Evolutionary conservation across 2,329 filamentous ascomycete genomes (phyloP).

Genomic region (Tolypocladium capitatum): DNA sequence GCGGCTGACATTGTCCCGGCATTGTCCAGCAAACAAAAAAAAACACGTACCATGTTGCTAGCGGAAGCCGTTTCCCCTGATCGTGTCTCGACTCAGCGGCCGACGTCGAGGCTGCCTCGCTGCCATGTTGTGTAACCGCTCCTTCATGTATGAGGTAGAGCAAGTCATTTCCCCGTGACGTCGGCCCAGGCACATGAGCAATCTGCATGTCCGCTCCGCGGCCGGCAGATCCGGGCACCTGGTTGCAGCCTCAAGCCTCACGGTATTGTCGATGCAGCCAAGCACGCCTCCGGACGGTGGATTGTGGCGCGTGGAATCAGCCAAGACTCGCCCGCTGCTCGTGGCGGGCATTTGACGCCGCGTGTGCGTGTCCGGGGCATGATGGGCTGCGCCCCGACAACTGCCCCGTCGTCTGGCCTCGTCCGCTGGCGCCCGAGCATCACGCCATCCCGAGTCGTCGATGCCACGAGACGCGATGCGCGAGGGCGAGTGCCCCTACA

Average conservation of each 20-base stretch:
- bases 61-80: neutral
- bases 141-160: neutral
- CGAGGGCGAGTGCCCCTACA: neutral
- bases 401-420: neutral
- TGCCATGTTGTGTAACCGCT: neutral
- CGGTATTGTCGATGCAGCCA: neutral
- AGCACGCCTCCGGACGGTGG: neutral
- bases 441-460: neutral
- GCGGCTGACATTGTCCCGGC: neutral
- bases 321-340: neutral
- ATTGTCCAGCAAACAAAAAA: neutral
- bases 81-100: neutral
- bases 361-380: neutral
- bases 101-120: neutral
- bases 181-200: neutral
- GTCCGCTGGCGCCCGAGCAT: neutral
- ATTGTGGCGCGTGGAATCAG: neutral
- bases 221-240: neutral
- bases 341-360: too few relatives aligned
- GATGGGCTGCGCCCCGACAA: neutral
- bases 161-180: neutral
- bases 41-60: neutral
- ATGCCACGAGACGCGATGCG: neutral
- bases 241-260: neutral
- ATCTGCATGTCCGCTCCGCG: neutral